Evolutionary conservation across 768 basidiomycete species (phyloP), one percentile per base, ranked within the genome.

Genomic region (Nevesoporus exiguus): DNA sequence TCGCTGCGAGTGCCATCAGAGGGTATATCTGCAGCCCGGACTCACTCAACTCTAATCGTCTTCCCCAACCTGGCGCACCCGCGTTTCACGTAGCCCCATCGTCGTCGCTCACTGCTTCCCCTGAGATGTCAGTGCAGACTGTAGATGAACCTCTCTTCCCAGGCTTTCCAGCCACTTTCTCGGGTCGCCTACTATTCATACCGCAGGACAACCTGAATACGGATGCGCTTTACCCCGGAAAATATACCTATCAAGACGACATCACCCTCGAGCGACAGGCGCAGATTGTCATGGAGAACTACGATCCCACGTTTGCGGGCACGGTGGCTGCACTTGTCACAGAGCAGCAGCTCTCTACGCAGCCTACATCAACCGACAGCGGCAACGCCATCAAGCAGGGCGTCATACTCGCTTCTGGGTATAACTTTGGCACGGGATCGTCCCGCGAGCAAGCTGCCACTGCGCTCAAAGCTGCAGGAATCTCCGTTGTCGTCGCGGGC

Each of bases 211-310:
- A 99, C 67, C 72, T 99, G 56, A 98, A 95, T 70, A 99, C 97
- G 1, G 97, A 99, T 65, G 97, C 90, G 1, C 93, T 99, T 64
- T 99, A 99, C 74, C 97, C 97, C 1, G 96, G 96, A 19, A 98
- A 97, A 72, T 98, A 97, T 72, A 99, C 96, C 7, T 99, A 99
- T 72, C 94, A 97, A 72, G 97, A 99, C 69, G 97, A 98, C 65
- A 97, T 99, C 69, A 98, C 96, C 2, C 92, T 93, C 33, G 88
- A 86, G 57, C 83, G 86, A 27, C 97, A 98, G 70, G 95, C 93
- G 2, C 84, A 97, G 64, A 89, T 98, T 21, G 96, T 98, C 37
- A 98, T 98, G 95, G 96, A 99, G 75, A 99, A 98, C 76, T 98
- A 99, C 71, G 96, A 99, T 64, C 86, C 92, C 0, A 72, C 78